Base-by-base conservation (phyloP, 371 early-diverging fungal species). In the Funneliformis caledonium region DNA sequence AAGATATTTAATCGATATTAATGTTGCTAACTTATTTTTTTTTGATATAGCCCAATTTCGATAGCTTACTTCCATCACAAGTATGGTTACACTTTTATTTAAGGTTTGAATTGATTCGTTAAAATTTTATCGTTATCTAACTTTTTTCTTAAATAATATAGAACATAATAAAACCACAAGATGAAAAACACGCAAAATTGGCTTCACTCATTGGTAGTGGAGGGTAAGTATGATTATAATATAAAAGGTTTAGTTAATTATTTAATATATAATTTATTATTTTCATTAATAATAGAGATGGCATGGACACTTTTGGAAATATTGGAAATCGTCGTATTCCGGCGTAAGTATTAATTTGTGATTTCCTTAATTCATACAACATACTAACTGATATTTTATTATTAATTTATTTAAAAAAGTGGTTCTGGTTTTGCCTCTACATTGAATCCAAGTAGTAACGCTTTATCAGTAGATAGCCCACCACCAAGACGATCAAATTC, bases 231-330 rank as follows among this genome's bases (percentile, higher is more conserved):
- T 31, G 1, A 19, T 62, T 19, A 56, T 37, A 3, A 22, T 61
- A 50, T 76, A 33, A 14, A 52, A n/a, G n/a, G n/a, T 72, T 65
- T 61, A 9, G 8, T 45, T 22, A 77, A 5, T n/a, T 50, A 19
- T 72, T 5, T 65, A 77, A 81, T 48, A 79, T n/a, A 3, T 64
- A 31, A 50, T 77, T 31, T 73, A 77, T 52, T 2, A 47, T 42
- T 52, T 56, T 48, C 74, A 10, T 83, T 83, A 82, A 82, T 22
- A 43, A 31, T 42, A 88, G 89, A 12, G 87, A 87, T 69, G 89
- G 89, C n/a, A 85, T 86, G 82, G 89, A 89, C 73, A 88, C 87
- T 2, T 89, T 89, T 80, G 88, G 89, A 77, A 88, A 88, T 82
- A 80, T 80, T 31, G 88, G 88, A n/a, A 85, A 86, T 82, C 83